Percentiles rank a stretch among this genome's conserved stretches.
Evolutionary conservation across 768 basidiomycete genomes (phyloP).

Genomic region (Tricholoma furcatifolium): DNA sequence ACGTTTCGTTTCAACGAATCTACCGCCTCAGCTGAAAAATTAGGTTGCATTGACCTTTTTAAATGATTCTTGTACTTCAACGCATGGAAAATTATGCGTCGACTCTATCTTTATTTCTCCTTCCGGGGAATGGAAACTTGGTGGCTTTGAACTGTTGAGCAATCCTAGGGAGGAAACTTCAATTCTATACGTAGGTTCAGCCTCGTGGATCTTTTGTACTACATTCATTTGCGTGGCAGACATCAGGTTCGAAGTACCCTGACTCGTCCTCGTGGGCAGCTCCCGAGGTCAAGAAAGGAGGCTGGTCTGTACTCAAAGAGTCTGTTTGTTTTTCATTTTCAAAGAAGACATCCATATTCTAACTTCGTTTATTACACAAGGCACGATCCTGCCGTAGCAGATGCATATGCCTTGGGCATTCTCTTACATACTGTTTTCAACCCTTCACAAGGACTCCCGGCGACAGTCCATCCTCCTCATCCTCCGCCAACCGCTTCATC

Average conservation of each 20-base stretch:
- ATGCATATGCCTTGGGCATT: slow-evolving; percentile 87
- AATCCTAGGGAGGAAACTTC: slow-evolving; percentile 77
- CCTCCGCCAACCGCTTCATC: slow-evolving; percentile 76
- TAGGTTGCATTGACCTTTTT: slow-evolving; percentile 90
- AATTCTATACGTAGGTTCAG: slow-evolving; percentile 73
- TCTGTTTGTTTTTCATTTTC: slow-evolving; percentile 31
- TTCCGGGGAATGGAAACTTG: slow-evolving; percentile 95
- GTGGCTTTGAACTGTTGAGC: slow-evolving; percentile 90
- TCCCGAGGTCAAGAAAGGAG: slow-evolving; percentile 87
- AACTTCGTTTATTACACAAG: slow-evolving; percentile 25
- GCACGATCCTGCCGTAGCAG: slow-evolving; percentile 59
- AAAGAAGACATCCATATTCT: background rate
- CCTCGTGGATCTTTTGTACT: slow-evolving; percentile 6
- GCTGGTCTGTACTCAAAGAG: slow-evolving; percentile 86
- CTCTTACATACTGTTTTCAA: slow-evolving; percentile 89
- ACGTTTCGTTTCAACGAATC: slow-evolving; percentile 27
- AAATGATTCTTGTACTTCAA: slow-evolving; percentile 79
- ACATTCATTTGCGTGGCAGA: slow-evolving; percentile 39
- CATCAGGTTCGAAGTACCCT: slow-evolving; percentile 61
- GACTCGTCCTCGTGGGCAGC: slow-evolving; percentile 61
- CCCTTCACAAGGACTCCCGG: slow-evolving; percentile 68
- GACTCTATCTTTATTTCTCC: slow-evolving; percentile 86
- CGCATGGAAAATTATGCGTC: slow-evolving; percentile 78
- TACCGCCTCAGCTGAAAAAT: slow-evolving; percentile 8
- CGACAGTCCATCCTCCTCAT: slow-evolving; percentile 69